Evolutionary conservation across 1,139 yeast species (phyloP), one percentile per base, ranked within the genome.

Genomic region (Blastobotrys aristatus): DNA sequence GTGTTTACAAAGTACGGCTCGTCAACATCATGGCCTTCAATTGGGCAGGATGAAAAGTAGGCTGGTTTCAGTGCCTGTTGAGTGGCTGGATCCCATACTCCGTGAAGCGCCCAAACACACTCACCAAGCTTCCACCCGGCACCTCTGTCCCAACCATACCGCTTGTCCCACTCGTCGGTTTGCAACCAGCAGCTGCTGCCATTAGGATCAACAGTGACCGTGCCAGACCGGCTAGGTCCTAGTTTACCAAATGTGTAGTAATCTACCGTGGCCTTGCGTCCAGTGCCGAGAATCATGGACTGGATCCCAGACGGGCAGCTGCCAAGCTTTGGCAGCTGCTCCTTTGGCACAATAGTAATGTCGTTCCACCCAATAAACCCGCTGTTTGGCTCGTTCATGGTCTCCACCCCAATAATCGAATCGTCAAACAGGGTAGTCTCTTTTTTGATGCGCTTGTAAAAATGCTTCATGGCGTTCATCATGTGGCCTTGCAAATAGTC

Each of bases 21-120:
- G 58, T 81, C 77, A 18, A 83, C 67, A 2, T 54, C 56, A 2
- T 63, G 65, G 8, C 70, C 77, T 48, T 58, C 64, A 5, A 60
- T 58, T 2, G 52, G 50, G 26, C 50, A 46, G 8, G 45, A 32
- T 16, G 44, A 34, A 53, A 80, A 80, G 59, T 77, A 80, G 49
- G 73, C 66, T 0, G 75, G 72, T 8, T 61, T 59, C 20, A 76
- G 51, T 6, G 76, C 59, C 13, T 61, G 60, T 2, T 69, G 67
- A 27, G 68, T 64, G 32, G 51, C 64, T 39, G 62, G 58, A 56
- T 80, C 80, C 96, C 96, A 88, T 2, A 88, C 83, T 0, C 82
- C 86, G 54, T 79, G 80, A 50, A 76, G 77, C 2, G 84, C 84
- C 79, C 84, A 87, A 7, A 87, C 71, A 64, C 96, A 88, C 44